Base-by-base conservation (phyloP, 2,329 filamentous ascomycete species). In the Nemania sp. region DNA sequence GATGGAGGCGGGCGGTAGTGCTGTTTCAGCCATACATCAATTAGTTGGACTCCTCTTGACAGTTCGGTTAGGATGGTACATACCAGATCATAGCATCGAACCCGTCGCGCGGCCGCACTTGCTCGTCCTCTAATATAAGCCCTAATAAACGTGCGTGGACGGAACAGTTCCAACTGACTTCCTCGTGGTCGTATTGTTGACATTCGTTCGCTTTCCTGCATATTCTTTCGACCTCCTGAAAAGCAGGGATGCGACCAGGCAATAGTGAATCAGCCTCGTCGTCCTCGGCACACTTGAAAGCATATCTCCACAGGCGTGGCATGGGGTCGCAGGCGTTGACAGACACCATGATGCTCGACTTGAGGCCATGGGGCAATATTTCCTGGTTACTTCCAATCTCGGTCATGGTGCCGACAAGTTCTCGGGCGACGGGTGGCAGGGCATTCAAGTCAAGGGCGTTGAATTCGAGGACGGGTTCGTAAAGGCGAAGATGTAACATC, bases 201-300 rank as follows among this genome's bases (percentile, higher is more conserved):
- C 48, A 57, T 29, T 52, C 48, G 15, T 5, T 52, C 13, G 55
- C 48, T 20, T 52, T 46, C 18, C 40, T 57, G 29, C 32, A 39
- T 52, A 57, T 29, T 32, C 15, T 57, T 40, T 57, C 55, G 13
- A 57, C 48, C 18, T 57, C 55, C 2, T 40, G 12, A 17, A 52
- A 57, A 29, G 20, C 7, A 32, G 55, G 55, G 29, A 57, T 52
- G 17, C 47, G 55, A 32, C 55, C 48, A 13, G 55, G 55, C 25
- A 29, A 29, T n/a, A 56, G 21, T 13, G 34, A 15, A 46, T 46
- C 40, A 7, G 39, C 42, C 5, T 52, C 55, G 25, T 29, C 25
- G 25, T 29, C 7, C n/a, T 13, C 46, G 45, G 46, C 21, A 37
- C 25, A 21, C 39, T 57, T 57, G 54, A 57, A 57, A n/a, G 45